These are phyloP conservation scores for Circinella umbellata DNA, from an alignment of 371 early-diverging fungal species.

Conservation along the genomic window DNA sequence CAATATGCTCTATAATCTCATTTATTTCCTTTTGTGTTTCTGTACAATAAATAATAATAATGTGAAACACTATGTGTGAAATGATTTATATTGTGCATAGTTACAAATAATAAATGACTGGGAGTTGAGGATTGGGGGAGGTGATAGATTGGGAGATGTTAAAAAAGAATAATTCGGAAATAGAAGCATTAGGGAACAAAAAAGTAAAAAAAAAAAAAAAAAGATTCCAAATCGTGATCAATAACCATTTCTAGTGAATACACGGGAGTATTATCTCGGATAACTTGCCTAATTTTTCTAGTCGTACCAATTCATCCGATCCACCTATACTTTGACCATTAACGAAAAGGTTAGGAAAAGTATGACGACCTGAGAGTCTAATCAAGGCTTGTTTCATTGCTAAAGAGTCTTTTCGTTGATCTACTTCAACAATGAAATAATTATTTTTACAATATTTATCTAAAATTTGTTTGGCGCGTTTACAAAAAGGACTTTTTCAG, in stretches of 20 bases:
- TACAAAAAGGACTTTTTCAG: conserved; percentile 49
- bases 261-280: conserved; percentile 6
- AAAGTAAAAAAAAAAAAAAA: not conserved
- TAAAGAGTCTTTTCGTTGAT: conserved; percentile 32
- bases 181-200: not conserved
- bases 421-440: conserved; percentile 43
- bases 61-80: too few species aligned
- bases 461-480: conserved; percentile 56
- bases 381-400: conserved; percentile 38
- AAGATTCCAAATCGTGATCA: not conserved
- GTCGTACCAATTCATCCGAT: conserved; percentile 33
- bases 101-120: not conserved
- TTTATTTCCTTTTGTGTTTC: too few species aligned
- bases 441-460: conserved; percentile 37
- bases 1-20: too few species aligned
- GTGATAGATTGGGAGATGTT: not conserved
- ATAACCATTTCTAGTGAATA: conserved; percentile 1
- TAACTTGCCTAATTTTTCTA: conserved; percentile 15
- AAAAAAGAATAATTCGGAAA: not conserved
- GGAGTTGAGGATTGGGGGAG: not conserved
- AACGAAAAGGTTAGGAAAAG: conserved; percentile 54
- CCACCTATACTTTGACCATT: conserved; percentile 51
- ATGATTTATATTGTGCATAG: too few species aligned
- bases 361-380: conserved; percentile 36
- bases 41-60: too few species aligned